Percentiles rank a stretch among this genome's conserved stretches.
phyloP scores from a whole-genome alignment of 441 rosid species.

The Syzygium malaccense region DNA sequence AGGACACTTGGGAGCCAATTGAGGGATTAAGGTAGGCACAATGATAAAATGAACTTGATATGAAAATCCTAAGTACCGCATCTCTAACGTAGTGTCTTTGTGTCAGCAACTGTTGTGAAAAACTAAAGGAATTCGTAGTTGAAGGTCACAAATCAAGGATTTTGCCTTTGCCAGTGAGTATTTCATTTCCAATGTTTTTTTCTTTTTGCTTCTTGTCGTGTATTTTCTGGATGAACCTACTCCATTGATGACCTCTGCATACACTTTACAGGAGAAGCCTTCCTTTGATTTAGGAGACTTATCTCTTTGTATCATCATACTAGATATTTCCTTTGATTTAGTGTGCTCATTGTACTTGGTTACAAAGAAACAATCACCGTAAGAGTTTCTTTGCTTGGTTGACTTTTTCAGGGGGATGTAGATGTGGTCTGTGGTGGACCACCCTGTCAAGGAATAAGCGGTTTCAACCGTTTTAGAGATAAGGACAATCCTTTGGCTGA shows the following conservation, averaged over 20 bases:
- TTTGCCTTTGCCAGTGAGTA: slow-evolving; percentile 55
- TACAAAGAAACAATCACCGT: neutral
- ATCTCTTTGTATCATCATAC: neutral
- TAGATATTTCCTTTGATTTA: neutral
- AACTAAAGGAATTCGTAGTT: slow-evolving; percentile 36
- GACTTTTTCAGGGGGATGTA: slow-evolving; percentile 41
- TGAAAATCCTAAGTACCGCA: neutral
- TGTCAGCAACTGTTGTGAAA: slow-evolving; percentile 36
- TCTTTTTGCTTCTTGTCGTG: neutral
- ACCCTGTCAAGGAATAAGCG: slow-evolving; percentile 91
- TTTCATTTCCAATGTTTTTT: neutral
- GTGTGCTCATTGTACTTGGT: neutral
- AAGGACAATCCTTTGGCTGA: slow-evolving; percentile 42
- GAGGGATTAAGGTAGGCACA: slow-evolving; percentile 44
- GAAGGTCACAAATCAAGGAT: slow-evolving; percentile 32
- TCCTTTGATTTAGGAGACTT: neutral
- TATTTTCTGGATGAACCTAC: neutral
- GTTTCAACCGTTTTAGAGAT: slow-evolving; percentile 67
- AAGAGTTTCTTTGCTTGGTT: neutral
- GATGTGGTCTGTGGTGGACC: slow-evolving; percentile 88
- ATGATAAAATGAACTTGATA: neutral
- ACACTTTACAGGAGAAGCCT: neutral
- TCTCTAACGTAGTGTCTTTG: neutral
- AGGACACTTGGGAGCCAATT: slow-evolving; percentile 72
- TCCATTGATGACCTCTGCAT: neutral